Evolutionary conservation across 2,329 filamentous ascomycete species (phyloP), one percentile per base, ranked within the genome.

Genomic region (Sporothrix mexicana): DNA sequence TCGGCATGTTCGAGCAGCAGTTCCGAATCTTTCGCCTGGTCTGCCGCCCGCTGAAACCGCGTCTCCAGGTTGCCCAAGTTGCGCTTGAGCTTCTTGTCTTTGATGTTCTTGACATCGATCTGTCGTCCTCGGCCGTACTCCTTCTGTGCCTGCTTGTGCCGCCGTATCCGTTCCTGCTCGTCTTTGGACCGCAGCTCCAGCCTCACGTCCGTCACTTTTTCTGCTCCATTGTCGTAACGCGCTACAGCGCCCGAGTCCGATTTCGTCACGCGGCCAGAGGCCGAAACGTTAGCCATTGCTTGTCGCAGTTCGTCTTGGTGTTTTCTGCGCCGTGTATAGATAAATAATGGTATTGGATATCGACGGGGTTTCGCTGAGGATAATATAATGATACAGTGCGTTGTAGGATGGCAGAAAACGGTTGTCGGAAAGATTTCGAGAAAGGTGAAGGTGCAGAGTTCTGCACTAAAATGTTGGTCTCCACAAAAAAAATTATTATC

Each of bases 21-120:
- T 83, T 99, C 96, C 25, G 95, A 94, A 85, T 98, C 95, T 82
- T 97, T 97, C 17, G 96, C 94, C 81, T 93, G 91, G 49, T 97
- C 82, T 0, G 92, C 85, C 0, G 95, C 95, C 77, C 92, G 88
- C 78, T 94, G 89, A 82, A 94, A 95, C 81, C 96, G 96, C 74
- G 85, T 84, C 80, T 99, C 96, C 62, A 98, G 87, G 1, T 86
- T 86, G 79, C 90, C 91, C 68, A 99, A 84, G 76, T 93, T 97
- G 13, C 90, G 88, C 67, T 94, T 91, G 75, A 98, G 83, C 81
- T 98, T 99, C 86, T 93, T 97, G 85, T 98, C 94, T 78, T 91
- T 92, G 78, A 97, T 89, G 9, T 84, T 85, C 79, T 91, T 92
- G 62, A 91, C 86, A 73, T 91, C 57, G 49, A 76, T 91, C 75